A percentile compares a stretch with the other conserved stretches of the same genome.
Conservation (phyloP, 768 basidiomycete genomes). For the Pisolithus microcarpus region DNA sequence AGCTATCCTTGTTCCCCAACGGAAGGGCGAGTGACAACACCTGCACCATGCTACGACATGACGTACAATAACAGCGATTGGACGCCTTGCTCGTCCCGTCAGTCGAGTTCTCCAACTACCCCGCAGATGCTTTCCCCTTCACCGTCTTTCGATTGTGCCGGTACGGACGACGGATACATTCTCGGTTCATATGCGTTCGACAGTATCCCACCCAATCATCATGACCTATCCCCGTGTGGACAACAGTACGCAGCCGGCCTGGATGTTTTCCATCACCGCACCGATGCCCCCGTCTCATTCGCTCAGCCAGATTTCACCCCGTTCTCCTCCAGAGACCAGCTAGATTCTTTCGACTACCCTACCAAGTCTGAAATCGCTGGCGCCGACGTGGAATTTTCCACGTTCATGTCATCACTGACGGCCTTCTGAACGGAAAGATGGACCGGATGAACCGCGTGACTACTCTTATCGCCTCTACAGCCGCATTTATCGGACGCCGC, state of each 20-base stretch:
- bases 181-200: conserved; percentile 14
- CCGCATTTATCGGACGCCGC: conserved; percentile 7
- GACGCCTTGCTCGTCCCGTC: conserved; percentile 37
- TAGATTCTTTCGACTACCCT: conserved; percentile 16
- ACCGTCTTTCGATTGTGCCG: conserved; percentile 16
- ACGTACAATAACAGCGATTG: conserved; percentile 31
- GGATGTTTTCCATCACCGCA: conserved; percentile 13
- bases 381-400: conserved; percentile 22
- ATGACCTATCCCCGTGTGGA: conserved; percentile 3
- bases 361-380: conserved; percentile 14
- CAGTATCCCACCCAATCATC: conserved; percentile 6
- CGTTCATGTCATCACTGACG: conserved; percentile 26
- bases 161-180: conserved; percentile 15
- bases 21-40: conserved; percentile 19
- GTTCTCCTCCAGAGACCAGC: conserved; percentile 19
- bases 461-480: conserved; percentile 3
- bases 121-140: conserved; percentile 32
- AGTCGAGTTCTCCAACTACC: conserved; percentile 38
- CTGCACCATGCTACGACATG: conserved; percentile 36
- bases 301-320: conserved; percentile 14
- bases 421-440: conserved; percentile 18
- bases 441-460: not conserved
- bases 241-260: conserved; percentile 17
- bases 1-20: conserved; percentile 16
- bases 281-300: conserved; percentile 7